Evolutionary conservation across 495 filamentous ascomycete genomes (phyloP).

Genomic region (Aspergillus carlsbadensis): DNA sequence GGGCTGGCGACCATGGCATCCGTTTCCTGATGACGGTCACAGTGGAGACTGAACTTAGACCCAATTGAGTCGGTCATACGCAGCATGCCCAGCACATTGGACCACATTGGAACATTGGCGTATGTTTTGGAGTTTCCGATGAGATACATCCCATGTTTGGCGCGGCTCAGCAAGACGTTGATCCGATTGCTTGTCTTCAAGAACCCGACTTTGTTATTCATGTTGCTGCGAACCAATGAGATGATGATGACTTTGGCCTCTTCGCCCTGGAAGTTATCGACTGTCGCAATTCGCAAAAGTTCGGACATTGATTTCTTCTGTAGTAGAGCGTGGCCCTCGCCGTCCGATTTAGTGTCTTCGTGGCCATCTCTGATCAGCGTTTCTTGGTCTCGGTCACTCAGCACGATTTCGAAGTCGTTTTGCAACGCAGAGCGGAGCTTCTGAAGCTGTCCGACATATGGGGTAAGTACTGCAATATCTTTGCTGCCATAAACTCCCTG

Average conservation of each 20-base stretch:
- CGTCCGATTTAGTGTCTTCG: constrained; percentile 8
- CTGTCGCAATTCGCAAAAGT: constrained; percentile 62
- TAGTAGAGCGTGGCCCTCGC: not conserved
- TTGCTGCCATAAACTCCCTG: constrained; percentile 63
- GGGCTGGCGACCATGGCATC: constrained; percentile 54
- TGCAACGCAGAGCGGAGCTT: constrained; percentile 53
- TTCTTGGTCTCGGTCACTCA: constrained; percentile 66
- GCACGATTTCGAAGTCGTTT: constrained; percentile 55
- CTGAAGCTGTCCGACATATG: constrained; percentile 70
- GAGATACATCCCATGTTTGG: constrained; percentile 81
- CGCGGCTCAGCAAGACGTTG: constrained; percentile 73
- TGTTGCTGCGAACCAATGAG: constrained; percentile 75
- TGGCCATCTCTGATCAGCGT: constrained; percentile 54
- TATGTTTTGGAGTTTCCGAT: constrained; percentile 69
- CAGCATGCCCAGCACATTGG: constrained; percentile 57
- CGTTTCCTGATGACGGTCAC: constrained; percentile 64
- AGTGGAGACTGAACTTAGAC: constrained; percentile 53
- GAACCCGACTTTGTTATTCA: constrained; percentile 62
- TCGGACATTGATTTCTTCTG: not conserved
- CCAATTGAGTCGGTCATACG: constrained; percentile 51
- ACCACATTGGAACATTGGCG: constrained; percentile 64
- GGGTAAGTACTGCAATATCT: constrained; percentile 80
- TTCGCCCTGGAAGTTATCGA: constrained; percentile 85
- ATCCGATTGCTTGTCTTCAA: constrained; percentile 73
- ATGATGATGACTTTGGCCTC: constrained; percentile 77